Evolutionary conservation across 108 stramenopile genomes (phyloP), one percentile per base, ranked within the genome.

Genomic region (Cyclotella sp.): DNA sequence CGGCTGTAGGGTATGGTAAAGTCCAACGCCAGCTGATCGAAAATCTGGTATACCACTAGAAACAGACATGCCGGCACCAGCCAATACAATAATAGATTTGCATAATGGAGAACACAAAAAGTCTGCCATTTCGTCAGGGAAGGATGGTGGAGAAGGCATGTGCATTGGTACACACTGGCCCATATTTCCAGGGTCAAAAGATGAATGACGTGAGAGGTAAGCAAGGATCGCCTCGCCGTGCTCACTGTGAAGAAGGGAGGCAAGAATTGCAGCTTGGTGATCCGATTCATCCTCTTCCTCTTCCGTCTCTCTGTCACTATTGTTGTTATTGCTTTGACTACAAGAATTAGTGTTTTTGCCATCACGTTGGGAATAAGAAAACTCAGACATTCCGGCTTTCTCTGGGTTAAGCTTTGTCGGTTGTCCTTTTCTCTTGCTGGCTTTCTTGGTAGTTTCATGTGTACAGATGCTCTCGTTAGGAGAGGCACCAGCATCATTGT

Each of bases 21-120:
- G 63, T n/a, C 89, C 83, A 16, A 75, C 72, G 0, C 75, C 78
- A 0, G 82, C 82, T 30, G 71, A 71, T 46, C 93, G 78, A 81
- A 90, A 94, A 68, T 94, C 93, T 0, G 93, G 93, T 55, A 94
- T 91, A 10, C 93, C 93, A n/a, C 83, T 70, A 9, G 77, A 67
- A 5, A 85, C 78, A 7, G 82, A 84, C 77, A 91, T 87, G 47
- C 93, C 93, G 0, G 93, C 91, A 3, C 91, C 96, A 6, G 90
- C 87, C 71, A 97, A 66, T 6, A 93, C 84, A 11, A 92, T 62
- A 39, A 95, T 88, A 30, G 81, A 70, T 58, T 83, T 63, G 70
- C 87, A 85, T 10, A 54, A 30, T 27, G 60, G 77, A n/a, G 72
- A 74, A 10, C 22, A 49, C 1, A 84, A 39, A 60, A 75, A 84